Conservation (phyloP, 176 grass and related monocot species). For the Alloteropsis semialata region DNA sequence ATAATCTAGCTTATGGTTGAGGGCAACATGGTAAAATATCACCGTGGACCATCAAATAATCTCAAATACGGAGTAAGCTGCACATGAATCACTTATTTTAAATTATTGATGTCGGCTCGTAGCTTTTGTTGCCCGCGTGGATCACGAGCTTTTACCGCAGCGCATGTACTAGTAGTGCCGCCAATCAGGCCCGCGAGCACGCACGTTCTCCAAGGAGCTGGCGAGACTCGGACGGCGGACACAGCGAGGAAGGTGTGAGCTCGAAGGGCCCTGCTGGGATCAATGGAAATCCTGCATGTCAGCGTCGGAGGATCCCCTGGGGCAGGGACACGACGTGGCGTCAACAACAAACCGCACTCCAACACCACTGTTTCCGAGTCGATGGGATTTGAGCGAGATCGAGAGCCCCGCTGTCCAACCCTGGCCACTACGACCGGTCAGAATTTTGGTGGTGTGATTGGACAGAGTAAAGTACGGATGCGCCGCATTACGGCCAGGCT, state of each 20-base stretch:
- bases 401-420: neutral
- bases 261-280: neutral
- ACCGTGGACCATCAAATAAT: too few relatives aligned
- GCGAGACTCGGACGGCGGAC: neutral
- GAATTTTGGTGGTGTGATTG: neutral
- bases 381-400: neutral
- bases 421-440: neutral
- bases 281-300: neutral
- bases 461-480: neutral
- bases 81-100: too few relatives aligned
- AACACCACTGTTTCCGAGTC: too few relatives aligned
- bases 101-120: too few relatives aligned
- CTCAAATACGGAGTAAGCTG: too few relatives aligned
- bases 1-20: too few relatives aligned
- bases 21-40: too few relatives aligned
- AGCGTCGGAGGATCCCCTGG: neutral
- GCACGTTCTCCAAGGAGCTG: too few relatives aligned
- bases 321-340: slow-evolving; percentile 3
- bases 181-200: too few relatives aligned
- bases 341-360: neutral
- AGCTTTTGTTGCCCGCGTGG: too few relatives aligned
- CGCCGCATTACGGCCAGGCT: neutral
- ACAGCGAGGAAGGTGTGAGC: neutral
- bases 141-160: too few relatives aligned
- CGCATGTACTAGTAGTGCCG: too few relatives aligned